These are phyloP conservation scores for Chlorella sorokiniana DNA, from an alignment of 139 green algal species.

Conservation along the genomic window DNA sequence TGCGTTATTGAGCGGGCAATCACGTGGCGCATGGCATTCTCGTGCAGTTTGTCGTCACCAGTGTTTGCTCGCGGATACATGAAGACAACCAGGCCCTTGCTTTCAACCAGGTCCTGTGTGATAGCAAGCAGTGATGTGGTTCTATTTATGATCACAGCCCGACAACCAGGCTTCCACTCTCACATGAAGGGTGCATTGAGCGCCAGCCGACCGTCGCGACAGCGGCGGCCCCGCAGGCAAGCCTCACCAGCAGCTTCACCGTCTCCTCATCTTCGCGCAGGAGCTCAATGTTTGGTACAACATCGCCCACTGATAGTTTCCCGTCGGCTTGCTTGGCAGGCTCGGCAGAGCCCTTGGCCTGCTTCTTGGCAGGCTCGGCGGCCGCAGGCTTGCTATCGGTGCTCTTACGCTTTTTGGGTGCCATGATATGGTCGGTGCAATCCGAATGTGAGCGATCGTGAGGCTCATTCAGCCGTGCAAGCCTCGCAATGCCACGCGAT, in stretches of 20 bases:
- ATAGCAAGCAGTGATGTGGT: background rate
- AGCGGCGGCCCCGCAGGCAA: background rate
- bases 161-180: no score
- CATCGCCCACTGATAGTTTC: slow-evolving; percentile 14
- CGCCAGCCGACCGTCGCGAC: background rate
- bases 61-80: slow-evolving; percentile 41
- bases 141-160: no score
- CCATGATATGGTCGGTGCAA: background rate
- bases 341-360: background rate
- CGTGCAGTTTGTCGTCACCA: background rate
- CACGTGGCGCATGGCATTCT: background rate
- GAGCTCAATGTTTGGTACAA: slow-evolving; percentile 18
- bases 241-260: slow-evolving; percentile 19
- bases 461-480: no score
- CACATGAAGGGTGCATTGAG: background rate
- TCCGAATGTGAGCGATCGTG: background rate
- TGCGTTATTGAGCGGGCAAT: no score
- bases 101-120: slow-evolving; percentile 30
- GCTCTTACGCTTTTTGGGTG: slow-evolving; percentile 4
- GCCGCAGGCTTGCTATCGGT: background rate
- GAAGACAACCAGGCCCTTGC: slow-evolving; percentile 49
- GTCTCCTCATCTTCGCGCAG: slow-evolving; percentile 28
- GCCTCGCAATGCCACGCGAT: no score
- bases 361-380: background rate
- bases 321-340: slow-evolving; percentile 27